phyloP scores from a whole-genome alignment of 306 rosid species.

The Medicago arabica region DNA sequence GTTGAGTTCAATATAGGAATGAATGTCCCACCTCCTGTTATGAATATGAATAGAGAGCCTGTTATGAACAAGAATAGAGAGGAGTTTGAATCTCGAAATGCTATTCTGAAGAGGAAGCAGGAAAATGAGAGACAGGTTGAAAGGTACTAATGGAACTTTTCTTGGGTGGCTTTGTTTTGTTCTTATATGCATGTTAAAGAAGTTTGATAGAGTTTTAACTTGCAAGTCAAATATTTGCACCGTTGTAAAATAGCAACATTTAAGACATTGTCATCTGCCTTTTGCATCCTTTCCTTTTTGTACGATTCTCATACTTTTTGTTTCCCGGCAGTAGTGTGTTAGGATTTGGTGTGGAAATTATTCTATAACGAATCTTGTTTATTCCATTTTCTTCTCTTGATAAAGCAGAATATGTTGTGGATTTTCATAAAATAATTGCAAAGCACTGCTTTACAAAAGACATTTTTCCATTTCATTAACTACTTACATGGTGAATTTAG shows the following conservation, averaged over 20 bases:
- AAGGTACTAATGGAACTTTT: constrained; percentile 51
- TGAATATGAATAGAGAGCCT: constrained; percentile 85
- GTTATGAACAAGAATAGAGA: constrained; percentile 80
- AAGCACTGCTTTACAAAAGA: not conserved
- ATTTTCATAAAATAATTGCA: constrained; percentile 27
- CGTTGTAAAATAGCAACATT: constrained; percentile 1
- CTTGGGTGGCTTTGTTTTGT: constrained; percentile 38
- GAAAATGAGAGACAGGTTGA: constrained; percentile 82
- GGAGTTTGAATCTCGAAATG: constrained; percentile 94
- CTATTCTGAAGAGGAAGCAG: constrained; percentile 83
- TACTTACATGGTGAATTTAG: constrained; percentile 5
- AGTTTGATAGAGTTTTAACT: constrained; percentile 27
- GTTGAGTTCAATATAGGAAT: constrained; percentile 73
- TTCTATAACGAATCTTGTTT: too few species aligned
- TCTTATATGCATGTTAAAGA: constrained; percentile 13
- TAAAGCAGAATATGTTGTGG: too few species aligned
- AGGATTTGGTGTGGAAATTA: too few species aligned
- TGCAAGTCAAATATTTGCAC: constrained; percentile 20
- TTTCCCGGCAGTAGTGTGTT: too few species aligned
- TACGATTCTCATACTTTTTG: not conserved
- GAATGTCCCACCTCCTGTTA: constrained; percentile 75
- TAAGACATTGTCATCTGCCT: constrained; percentile 13
- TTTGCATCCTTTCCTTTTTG: constrained; percentile 1
- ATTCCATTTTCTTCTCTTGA: too few species aligned
- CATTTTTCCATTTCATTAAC: constrained; percentile 5